Evolutionary conservation across 805 yeast species (phyloP).

Genomic region (Barnettozyma salicaria): DNA sequence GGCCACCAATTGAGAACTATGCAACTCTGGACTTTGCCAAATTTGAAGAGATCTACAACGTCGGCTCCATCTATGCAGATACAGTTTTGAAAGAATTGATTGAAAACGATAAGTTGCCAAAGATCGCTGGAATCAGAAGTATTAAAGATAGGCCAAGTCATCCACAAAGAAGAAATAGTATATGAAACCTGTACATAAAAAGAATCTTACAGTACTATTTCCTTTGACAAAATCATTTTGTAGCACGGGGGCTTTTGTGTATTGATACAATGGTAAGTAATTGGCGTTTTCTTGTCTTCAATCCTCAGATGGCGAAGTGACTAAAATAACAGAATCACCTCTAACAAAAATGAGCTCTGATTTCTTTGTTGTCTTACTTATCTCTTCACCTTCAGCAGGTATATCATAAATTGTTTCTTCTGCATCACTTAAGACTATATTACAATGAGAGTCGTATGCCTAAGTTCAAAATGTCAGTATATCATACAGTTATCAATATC

Average conservation of each 20-base stretch:
- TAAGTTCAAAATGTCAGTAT: slow-evolving; percentile 17
- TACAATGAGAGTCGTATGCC: slow-evolving; percentile 95
- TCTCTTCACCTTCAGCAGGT: slow-evolving; percentile 40
- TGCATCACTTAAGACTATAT: slow-evolving; percentile 91
- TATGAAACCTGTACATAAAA: slow-evolving; percentile 27
- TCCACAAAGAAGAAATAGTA: slow-evolving; percentile 57
- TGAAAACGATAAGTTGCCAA: slow-evolving; percentile 49
- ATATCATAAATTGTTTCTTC: slow-evolving; percentile 69
- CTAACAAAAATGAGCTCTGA: slow-evolving; percentile 91
- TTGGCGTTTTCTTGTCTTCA: slow-evolving; percentile 6
- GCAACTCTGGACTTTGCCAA: slow-evolving; percentile 90
- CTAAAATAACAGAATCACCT: slow-evolving; percentile 93
- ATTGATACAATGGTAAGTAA: no score
- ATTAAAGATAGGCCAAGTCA: slow-evolving; percentile 28
- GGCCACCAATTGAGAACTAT: slow-evolving; percentile 92
- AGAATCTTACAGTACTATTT: neutral
- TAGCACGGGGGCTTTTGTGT: no score
- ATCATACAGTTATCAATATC: neutral
- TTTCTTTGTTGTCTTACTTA: slow-evolving; percentile 37
- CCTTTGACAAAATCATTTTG: neutral
- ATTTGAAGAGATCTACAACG: slow-evolving; percentile 81
- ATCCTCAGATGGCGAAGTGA: slow-evolving; percentile 44
- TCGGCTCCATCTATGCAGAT: slow-evolving; percentile 73
- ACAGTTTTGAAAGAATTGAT: slow-evolving; percentile 47
- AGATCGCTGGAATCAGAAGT: slow-evolving; percentile 47